Evolutionary conservation across 169 alveolate species (phyloP).

Genomic region (Cystoisospora suis): DNA sequence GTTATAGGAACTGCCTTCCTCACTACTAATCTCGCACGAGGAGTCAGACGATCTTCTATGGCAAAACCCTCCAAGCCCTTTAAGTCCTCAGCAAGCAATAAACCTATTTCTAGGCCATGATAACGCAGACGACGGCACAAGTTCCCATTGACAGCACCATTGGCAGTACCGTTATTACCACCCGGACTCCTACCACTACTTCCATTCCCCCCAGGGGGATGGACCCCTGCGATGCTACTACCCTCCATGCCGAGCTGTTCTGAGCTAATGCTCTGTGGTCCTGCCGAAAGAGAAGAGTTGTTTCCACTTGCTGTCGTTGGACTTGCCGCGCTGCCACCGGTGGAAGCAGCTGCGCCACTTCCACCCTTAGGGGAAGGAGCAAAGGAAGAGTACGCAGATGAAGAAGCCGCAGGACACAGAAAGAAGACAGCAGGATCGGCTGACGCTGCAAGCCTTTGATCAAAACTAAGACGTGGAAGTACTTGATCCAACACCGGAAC

Average conservation of each 20-base stretch:
- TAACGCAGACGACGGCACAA: constrained; percentile 35
- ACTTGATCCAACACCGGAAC: constrained; percentile 43
- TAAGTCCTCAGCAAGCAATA: constrained; percentile 43
- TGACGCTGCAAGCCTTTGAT: constrained; percentile 29
- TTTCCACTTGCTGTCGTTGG: neutral
- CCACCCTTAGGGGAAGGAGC: neutral
- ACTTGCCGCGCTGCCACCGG: neutral
- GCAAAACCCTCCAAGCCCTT: constrained; percentile 61
- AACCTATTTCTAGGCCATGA: constrained; percentile 50
- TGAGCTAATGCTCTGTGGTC: neutral
- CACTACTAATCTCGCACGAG: constrained; percentile 36
- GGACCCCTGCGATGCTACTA: too few relatives aligned
- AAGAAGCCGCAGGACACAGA: constrained; percentile 27
- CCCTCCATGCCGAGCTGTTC: too few relatives aligned
- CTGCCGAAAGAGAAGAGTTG: neutral
- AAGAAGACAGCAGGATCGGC: constrained; percentile 57
- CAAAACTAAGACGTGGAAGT: constrained; percentile 15
- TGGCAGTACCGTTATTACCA: neutral
- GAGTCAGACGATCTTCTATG: constrained; percentile 36
- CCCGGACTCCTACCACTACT: neutral
- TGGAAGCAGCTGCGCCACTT: neutral
- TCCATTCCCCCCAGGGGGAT: neutral
- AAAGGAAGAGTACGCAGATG: neutral
- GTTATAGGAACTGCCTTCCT: neutral
- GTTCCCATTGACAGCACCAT: neutral